Conservation (phyloP, 257 asterid species). For the Solanum lycopersicoides region DNA sequence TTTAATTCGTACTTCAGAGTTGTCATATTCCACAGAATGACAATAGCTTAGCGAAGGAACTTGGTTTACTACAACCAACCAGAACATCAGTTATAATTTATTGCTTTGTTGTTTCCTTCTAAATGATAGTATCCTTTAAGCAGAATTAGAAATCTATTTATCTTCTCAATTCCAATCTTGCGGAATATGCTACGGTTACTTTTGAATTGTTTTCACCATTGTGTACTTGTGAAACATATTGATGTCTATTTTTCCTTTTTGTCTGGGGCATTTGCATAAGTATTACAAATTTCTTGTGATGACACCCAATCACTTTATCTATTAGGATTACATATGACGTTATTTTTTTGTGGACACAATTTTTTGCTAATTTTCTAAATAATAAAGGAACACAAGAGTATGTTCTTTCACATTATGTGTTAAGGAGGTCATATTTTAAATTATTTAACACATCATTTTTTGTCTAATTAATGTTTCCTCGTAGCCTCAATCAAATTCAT, state of each 20-base stretch:
- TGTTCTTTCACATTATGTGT: too few relatives aligned
- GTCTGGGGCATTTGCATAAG: too few relatives aligned
- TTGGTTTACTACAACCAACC: slow-evolving; percentile 88
- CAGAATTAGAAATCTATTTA: neutral
- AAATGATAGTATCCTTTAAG: neutral
- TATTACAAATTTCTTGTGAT: too few relatives aligned
- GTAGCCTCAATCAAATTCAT: too few relatives aligned
- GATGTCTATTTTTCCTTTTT: neutral
- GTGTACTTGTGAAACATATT: neutral
- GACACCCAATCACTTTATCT: too few relatives aligned
- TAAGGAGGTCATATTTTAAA: too few relatives aligned
- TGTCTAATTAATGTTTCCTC: too few relatives aligned
- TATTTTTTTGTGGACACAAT: too few relatives aligned
- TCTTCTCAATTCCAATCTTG: neutral
- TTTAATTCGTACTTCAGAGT: slow-evolving; percentile 84
- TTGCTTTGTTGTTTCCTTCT: neutral
- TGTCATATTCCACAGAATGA: slow-evolving; percentile 94
- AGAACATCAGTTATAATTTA: slow-evolving; percentile 51
- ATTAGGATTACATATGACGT: too few relatives aligned
- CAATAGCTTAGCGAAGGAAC: slow-evolving; percentile 96
- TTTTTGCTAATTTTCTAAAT: too few relatives aligned
- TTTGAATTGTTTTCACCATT: neutral
- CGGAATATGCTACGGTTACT: neutral
- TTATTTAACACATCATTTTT: too few relatives aligned
- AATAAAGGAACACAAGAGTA: too few relatives aligned